A percentile compares a stretch with the other conserved stretches of the same genome.
phyloP scores from a whole-genome alignment of 2,329 filamentous ascomycete species.

The Dendryphion nanum region DNA sequence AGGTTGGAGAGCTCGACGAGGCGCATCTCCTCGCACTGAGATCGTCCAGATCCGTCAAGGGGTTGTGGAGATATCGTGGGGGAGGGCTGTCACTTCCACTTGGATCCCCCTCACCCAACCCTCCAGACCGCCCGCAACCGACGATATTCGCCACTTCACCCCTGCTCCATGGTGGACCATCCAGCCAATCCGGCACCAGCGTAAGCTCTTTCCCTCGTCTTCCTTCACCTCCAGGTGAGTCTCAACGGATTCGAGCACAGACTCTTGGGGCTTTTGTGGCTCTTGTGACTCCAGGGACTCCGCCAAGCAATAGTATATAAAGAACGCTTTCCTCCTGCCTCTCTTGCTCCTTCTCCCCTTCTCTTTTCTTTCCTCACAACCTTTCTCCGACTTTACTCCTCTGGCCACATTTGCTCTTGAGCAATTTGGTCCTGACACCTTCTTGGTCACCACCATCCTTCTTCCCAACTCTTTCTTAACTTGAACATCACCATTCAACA shows the following conservation, averaged over 20 bases:
- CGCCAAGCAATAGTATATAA: too few species aligned
- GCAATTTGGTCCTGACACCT: neutral
- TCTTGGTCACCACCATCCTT: too few species aligned
- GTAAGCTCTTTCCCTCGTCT: neutral
- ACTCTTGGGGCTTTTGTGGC: too few species aligned
- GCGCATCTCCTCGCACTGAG: conserved; percentile 13
- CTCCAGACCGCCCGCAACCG: conserved; percentile 3
- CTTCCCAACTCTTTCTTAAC: too few species aligned
- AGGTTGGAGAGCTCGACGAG: conserved; percentile 19
- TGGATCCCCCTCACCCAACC: conserved; percentile 16
- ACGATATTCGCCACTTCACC: neutral
- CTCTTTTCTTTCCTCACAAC: neutral
- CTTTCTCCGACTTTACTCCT: neutral
- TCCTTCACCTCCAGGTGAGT: neutral
- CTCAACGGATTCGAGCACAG: neutral
- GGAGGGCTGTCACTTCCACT: conserved; percentile 14
- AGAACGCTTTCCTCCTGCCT: too few species aligned
- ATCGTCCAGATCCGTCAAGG: conserved; percentile 3
- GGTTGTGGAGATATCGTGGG: conserved; percentile 4
- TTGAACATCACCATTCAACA: too few species aligned
- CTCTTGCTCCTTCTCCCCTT: too few species aligned
- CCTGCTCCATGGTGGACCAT: neutral
- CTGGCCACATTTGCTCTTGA: neutral
- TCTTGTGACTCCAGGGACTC: too few species aligned
- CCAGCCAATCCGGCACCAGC: neutral